Evolutionary conservation across 1,284 basidiomycete genomes (phyloP).

Genomic region (Trametes hirsuta): DNA sequence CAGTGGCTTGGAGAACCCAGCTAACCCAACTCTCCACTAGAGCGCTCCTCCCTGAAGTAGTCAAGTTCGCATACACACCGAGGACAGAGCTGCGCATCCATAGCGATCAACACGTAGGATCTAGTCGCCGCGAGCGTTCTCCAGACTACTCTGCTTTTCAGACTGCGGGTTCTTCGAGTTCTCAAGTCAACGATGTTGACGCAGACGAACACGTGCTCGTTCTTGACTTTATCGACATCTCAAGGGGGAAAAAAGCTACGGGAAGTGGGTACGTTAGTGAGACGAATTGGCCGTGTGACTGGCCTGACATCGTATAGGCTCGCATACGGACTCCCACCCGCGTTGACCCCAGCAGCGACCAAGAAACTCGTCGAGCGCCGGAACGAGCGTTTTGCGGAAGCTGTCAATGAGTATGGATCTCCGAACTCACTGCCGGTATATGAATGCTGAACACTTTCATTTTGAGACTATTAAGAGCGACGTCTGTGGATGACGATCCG

Average conservation of each 20-base stretch:
- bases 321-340: conserved; percentile 47
- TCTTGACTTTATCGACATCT: conserved; percentile 72
- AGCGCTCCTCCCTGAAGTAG: conserved; percentile 78
- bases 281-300: not conserved
- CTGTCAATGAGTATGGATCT: conserved; percentile 58
- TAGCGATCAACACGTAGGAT: conserved; percentile 36
- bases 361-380: conserved; percentile 77
- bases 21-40: conserved; percentile 45
- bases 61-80: conserved; percentile 85
- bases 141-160: conserved; percentile 45
- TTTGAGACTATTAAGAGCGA: conserved; percentile 64
- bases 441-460: too few species aligned
- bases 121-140: conserved; percentile 28
- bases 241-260: conserved; percentile 44
- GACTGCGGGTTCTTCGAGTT: conserved; percentile 13
- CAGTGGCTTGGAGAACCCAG: not conserved
- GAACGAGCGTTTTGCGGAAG: conserved; percentile 66
- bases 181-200: conserved; percentile 21
- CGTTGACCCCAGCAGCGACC: conserved; percentile 58
- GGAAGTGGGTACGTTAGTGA: conserved; percentile 31
- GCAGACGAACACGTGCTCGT: conserved; percentile 69
- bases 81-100: conserved; percentile 65
- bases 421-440: not conserved
- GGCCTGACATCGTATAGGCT: conserved; percentile 34
- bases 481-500: conserved; percentile 59